A percentile compares a stretch with the other conserved stretches of the same genome.
Conservation (phyloP, 1,139 yeast genomes). For the Lodderomyces orthopsilosis region DNA sequence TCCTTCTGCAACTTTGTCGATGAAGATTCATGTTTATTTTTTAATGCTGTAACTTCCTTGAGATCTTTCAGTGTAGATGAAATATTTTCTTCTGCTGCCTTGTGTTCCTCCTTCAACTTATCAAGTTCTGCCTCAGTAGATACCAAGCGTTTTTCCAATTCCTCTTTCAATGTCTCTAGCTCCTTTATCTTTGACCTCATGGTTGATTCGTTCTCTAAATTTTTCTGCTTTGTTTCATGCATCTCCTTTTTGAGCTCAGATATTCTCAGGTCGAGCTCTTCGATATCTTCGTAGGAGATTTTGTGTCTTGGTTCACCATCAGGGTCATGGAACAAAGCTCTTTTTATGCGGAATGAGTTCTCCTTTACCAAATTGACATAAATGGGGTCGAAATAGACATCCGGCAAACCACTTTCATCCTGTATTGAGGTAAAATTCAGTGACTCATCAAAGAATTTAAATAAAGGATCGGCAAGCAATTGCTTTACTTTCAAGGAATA, state of each 20-base stretch:
- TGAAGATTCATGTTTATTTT: conserved; percentile 29
- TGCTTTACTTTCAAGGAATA: conserved; percentile 72
- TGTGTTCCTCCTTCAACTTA: conserved; percentile 25
- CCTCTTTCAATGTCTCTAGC: conserved; percentile 18
- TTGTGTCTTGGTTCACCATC: conserved; percentile 62
- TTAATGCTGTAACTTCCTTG: conserved; percentile 28
- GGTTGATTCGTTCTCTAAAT: conserved; percentile 20
- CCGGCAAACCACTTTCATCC: conserved; percentile 85
- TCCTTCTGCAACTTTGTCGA: conserved; percentile 29
- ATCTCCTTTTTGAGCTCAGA: conserved; percentile 24
- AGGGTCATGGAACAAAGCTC: conserved; percentile 76
- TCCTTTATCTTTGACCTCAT: conserved; percentile 29
- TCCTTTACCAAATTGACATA: conserved; percentile 70
- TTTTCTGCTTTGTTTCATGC: conserved; percentile 25
- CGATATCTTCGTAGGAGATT: conserved; percentile 69
- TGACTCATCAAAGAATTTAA: conserved; percentile 50
- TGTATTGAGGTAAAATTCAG: conserved; percentile 25
- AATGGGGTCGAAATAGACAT: conserved; percentile 65
- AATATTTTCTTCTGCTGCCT: conserved; percentile 27
- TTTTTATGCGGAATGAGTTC: conserved; percentile 63
- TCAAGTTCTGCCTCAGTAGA: conserved; percentile 14
- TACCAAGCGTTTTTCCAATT: conserved; percentile 13
- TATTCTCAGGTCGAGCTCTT: conserved; percentile 51
- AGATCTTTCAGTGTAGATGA: conserved; percentile 37
- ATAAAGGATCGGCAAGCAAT: conserved; percentile 57